A percentile compares a stretch with the other conserved stretches of the same genome.
These are phyloP conservation scores for Prunus padus DNA, from an alignment of 306 rosid genomes.

Conservation along the genomic window DNA sequence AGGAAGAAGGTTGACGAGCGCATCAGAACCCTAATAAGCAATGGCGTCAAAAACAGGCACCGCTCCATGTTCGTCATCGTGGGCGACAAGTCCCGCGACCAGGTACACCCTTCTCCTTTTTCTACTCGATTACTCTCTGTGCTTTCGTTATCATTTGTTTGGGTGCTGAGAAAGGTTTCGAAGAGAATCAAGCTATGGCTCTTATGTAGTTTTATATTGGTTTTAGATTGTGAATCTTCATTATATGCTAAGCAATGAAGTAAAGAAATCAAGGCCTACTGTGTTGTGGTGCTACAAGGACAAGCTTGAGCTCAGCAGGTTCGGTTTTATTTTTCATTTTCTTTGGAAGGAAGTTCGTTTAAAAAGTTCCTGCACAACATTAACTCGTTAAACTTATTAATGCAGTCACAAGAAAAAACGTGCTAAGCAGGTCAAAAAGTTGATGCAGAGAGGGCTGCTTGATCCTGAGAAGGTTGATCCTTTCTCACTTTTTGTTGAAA, in stretches of 20 bases:
- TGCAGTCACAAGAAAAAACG: slow-evolving; percentile 90
- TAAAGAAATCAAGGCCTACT: slow-evolving; percentile 67
- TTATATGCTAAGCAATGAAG: slow-evolving; percentile 78
- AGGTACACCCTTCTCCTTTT: slow-evolving; percentile 31
- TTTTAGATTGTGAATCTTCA: slow-evolving; percentile 88
- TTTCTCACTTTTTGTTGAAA: slow-evolving; percentile 71
- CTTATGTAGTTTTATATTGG: not conserved
- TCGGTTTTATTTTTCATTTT: not conserved
- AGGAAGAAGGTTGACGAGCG: slow-evolving; percentile 97
- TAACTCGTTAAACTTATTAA: slow-evolving; percentile 29
- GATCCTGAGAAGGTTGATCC: slow-evolving; percentile 88
- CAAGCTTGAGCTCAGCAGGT: slow-evolving; percentile 96
- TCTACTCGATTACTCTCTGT: not conserved
- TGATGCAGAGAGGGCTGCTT: slow-evolving; percentile 69
- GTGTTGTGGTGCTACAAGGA: slow-evolving; percentile 93
- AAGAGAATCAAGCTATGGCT: not conserved
- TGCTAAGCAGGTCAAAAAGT: slow-evolving; percentile 67
- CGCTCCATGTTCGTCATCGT: slow-evolving; percentile 84
- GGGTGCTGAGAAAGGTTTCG: too few relatives aligned
- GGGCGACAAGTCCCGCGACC: slow-evolving; percentile 96
- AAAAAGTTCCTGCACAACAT: slow-evolving; percentile 6
- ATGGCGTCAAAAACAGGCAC: slow-evolving; percentile 83
- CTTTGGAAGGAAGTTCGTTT: not conserved
- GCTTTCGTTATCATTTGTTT: too few relatives aligned
- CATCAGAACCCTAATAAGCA: slow-evolving; percentile 82